Conservation (phyloP, 2,329 filamentous ascomycete species). For the Arthrobotrys entomopaga region DNA sequence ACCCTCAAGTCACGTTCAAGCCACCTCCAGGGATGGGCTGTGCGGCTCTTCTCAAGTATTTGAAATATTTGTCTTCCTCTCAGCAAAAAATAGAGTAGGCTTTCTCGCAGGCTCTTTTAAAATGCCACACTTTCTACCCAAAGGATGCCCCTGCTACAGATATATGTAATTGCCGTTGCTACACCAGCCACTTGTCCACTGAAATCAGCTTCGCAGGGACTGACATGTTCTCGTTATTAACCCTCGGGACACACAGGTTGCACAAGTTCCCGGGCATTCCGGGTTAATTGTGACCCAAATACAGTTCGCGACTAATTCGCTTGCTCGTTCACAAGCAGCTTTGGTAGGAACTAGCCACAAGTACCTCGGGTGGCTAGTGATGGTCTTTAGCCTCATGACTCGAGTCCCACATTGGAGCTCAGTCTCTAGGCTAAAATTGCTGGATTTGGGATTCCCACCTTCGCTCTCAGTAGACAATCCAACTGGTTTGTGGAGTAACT, state of each 20-base stretch:
- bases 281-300: too few relatives aligned
- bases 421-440: conserved; percentile 39
- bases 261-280: conserved; percentile 35
- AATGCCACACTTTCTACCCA: conserved; percentile 36
- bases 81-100: conserved; percentile 31
- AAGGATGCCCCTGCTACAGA: conserved; percentile 49
- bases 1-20: conserved; percentile 31
- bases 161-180: neutral
- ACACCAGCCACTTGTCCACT: conserved; percentile 24
- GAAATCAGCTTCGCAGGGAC: conserved; percentile 49
- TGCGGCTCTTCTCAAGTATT: conserved; percentile 30
- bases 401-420: conserved; percentile 18
- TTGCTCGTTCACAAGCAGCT: neutral
- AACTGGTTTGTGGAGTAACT: conserved; percentile 32
- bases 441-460: conserved; percentile 19
- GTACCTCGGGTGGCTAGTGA: conserved; percentile 37
- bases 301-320: conserved; percentile 6
- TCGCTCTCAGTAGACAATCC: conserved; percentile 34
- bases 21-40: conserved; percentile 38
- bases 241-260: conserved; percentile 11
- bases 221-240: conserved; percentile 1
- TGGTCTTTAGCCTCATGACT: neutral
- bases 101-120: conserved; percentile 40
- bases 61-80: conserved; percentile 1
- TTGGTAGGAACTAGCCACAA: conserved; percentile 29